Conservation (phyloP, 108 stramenopile genomes). For the Bacterosira constricta region DNA sequence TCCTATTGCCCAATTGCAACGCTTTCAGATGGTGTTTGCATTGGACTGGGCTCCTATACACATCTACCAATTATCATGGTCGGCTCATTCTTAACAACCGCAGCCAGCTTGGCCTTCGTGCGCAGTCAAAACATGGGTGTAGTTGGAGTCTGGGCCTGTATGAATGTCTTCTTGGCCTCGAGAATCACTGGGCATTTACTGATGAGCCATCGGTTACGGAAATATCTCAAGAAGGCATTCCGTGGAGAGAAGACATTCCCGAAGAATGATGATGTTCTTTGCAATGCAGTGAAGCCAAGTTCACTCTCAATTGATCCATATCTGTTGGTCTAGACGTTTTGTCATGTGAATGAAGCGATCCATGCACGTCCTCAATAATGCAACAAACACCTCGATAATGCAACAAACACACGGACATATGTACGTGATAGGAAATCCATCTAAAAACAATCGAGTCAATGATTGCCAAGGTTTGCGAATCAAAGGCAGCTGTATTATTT, state of each 20-base stretch:
- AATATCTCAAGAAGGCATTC: conserved; percentile 13
- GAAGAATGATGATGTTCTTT: background rate
- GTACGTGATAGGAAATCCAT: too few relatives aligned
- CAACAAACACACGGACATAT: too few relatives aligned
- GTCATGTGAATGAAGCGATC: too few relatives aligned
- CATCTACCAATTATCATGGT: conserved; percentile 32
- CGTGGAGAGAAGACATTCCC: background rate
- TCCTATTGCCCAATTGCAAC: conserved; percentile 27
- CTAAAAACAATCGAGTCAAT: too few relatives aligned
- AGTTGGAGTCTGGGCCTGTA: conserved; percentile 37
- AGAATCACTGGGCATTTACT: conserved; percentile 21
- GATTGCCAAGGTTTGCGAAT: too few relatives aligned
- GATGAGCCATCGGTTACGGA: conserved; percentile 24
- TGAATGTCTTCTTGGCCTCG: conserved; percentile 29
- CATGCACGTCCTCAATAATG: too few relatives aligned
- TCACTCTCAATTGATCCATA: too few relatives aligned
- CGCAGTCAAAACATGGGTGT: conserved; percentile 6
- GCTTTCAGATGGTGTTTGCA: conserved; percentile 28
- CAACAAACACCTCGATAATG: too few relatives aligned
- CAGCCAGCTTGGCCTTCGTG: conserved; percentile 13
- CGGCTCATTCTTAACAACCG: conserved; percentile 17
- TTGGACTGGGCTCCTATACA: conserved; percentile 27
- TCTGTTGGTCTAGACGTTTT: too few relatives aligned
- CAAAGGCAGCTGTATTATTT: too few relatives aligned
- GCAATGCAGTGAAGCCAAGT: too few relatives aligned